A percentile compares a stretch with the other conserved stretches of the same genome.
phyloP scores from a whole-genome alignment of 768 basidiomycete genomes.

The Suillus variegatus region DNA sequence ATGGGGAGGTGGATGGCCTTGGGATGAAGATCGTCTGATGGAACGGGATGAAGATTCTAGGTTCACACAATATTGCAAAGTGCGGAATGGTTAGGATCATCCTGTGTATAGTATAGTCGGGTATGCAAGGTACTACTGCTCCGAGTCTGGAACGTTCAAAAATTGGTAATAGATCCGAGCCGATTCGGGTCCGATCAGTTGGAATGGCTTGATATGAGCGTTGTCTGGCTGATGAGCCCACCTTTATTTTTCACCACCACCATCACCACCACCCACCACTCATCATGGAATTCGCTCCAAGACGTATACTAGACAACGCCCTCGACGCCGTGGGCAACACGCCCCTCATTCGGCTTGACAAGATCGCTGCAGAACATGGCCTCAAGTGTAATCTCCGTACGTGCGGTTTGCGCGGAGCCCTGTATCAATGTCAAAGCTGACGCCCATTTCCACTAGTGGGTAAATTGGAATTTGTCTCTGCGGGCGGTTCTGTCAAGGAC shows the following conservation, averaged over 20 bases:
- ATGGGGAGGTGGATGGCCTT: constrained; percentile 61
- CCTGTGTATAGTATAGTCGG: background rate
- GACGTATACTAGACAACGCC: constrained; percentile 67
- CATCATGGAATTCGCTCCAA: constrained; percentile 34
- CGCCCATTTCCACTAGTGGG: constrained; percentile 55
- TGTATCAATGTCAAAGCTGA: background rate
- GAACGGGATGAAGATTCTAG: background rate
- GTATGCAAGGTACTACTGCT: too few species aligned
- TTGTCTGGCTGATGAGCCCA: background rate
- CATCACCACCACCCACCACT: background rate
- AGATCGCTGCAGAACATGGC: constrained; percentile 69
- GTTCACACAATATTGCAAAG: too few species aligned
- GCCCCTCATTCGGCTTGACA: constrained; percentile 84
- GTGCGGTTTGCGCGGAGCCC: constrained; percentile 29
- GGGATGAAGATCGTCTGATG: constrained; percentile 21
- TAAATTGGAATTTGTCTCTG: constrained; percentile 88
- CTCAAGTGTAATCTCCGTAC: constrained; percentile 88
- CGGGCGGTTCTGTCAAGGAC: constrained; percentile 95
- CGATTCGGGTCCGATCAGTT: constrained; percentile 15
- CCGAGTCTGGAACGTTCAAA: background rate
- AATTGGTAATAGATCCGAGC: constrained; percentile 15
- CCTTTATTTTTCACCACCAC: constrained; percentile 2
- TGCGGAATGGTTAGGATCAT: too few species aligned
- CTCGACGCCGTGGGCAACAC: constrained; percentile 90
- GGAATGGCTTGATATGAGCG: background rate